Evolutionary conservation across 257 asterid species (phyloP).

Genomic region (Henckelia pumila): DNA sequence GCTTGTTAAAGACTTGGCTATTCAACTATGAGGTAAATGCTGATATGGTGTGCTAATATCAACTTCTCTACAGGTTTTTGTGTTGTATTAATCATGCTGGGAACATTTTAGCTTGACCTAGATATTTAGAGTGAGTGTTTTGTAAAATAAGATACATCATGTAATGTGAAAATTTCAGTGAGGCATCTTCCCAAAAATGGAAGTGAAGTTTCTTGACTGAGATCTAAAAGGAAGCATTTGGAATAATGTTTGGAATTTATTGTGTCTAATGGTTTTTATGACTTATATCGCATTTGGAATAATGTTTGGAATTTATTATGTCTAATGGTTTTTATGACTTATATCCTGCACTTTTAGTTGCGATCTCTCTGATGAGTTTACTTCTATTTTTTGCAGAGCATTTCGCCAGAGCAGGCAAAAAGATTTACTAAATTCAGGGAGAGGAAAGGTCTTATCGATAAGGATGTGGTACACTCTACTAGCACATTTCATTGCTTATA

Average conservation of each 20-base stretch:
- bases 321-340: conserved; percentile 4
- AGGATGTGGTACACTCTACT: conserved; percentile 80
- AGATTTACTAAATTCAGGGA: conserved; percentile 94
- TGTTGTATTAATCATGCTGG: background rate
- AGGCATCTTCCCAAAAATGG: conserved; percentile 16
- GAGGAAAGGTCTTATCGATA: conserved; percentile 96
- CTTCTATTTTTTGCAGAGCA: conserved; percentile 50
- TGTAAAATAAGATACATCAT: background rate
- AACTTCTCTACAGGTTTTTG: conserved; percentile 6
- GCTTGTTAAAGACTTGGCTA: too few relatives aligned
- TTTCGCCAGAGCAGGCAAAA: conserved; percentile 75
- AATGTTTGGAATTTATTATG: conserved; percentile 16
- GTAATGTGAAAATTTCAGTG: conserved; percentile 17
- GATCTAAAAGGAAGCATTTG: conserved; percentile 6
- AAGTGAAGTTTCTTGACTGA: conserved; percentile 13
- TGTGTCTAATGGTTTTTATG: too few relatives aligned
- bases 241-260: too few relatives aligned
- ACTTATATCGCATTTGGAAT: too few relatives aligned
- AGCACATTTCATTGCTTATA: conserved; percentile 10
- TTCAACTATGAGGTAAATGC: background rate
- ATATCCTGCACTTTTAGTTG: background rate
- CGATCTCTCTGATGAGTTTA: conserved; percentile 18
- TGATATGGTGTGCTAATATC: conserved; percentile 2
- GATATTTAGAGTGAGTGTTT: conserved; percentile 6
- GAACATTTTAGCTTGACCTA: conserved; percentile 8